phyloP scores from a whole-genome alignment of 2,329 filamentous ascomycete species.

The Achaetomium macrosporum region DNA sequence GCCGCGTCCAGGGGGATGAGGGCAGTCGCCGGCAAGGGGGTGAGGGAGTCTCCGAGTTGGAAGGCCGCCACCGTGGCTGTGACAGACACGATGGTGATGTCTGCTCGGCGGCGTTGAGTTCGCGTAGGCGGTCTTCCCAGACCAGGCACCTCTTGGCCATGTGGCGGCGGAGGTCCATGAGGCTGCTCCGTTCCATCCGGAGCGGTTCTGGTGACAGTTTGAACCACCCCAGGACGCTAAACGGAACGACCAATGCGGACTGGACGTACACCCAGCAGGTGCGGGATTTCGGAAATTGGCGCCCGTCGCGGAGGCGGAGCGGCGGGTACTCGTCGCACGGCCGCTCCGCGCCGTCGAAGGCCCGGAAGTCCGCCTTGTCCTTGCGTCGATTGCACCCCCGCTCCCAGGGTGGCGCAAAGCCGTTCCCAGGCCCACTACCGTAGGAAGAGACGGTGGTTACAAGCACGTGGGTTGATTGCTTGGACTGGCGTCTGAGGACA shows the following conservation, averaged over 20 bases:
- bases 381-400: neutral
- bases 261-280: conserved; percentile 24
- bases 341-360: conserved; percentile 3
- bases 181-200: too few relatives aligned
- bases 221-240: conserved; percentile 18
- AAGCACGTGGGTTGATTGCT: conserved; percentile 4
- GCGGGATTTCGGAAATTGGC: conserved; percentile 21
- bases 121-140: too few relatives aligned
- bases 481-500: neutral
- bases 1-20: too few relatives aligned
- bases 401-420: neutral
- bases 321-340: neutral
- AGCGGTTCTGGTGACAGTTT: too few relatives aligned
- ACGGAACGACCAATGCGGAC: conserved; percentile 20
- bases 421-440: neutral
- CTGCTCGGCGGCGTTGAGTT: too few relatives aligned
- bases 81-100: too few relatives aligned
- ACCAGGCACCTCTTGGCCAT: too few relatives aligned
- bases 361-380: neutral
- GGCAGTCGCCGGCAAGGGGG: too few relatives aligned
- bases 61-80: too few relatives aligned
- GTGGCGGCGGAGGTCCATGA: too few relatives aligned
- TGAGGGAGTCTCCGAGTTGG: too few relatives aligned
- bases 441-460: conserved; percentile 7
- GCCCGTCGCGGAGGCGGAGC: conserved; percentile 25